Conservation (phyloP, 2,329 filamentous ascomycete genomes). For the Fusarium pseudocircinatum region DNA sequence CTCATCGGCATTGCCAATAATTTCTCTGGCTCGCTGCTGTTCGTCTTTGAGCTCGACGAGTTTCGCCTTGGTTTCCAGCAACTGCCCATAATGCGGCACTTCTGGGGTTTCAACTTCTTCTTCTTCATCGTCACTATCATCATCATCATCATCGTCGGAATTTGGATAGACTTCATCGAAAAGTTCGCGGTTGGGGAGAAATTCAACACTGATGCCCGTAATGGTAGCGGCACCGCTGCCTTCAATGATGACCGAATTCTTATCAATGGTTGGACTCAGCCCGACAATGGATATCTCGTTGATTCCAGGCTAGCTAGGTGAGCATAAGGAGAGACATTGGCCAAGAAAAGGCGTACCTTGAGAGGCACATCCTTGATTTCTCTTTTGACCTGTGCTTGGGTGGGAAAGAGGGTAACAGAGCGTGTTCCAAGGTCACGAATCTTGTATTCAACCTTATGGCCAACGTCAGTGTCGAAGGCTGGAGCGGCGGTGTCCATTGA, state of each 20-base stretch:
- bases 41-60: constrained; percentile 45
- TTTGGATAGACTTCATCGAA: constrained; percentile 65
- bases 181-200: constrained; percentile 63
- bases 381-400: constrained; percentile 67
- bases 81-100: constrained; percentile 6
- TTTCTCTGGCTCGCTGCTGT: constrained; percentile 32
- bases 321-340: background rate
- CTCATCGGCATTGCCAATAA: constrained; percentile 39
- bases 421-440: constrained; percentile 67
- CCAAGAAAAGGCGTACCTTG: constrained; percentile 30
- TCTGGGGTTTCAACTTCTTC: constrained; percentile 40
- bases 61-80: constrained; percentile 43
- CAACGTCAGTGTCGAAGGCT: constrained; percentile 49
- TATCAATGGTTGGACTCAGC: constrained; percentile 64
- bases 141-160: constrained; percentile 49
- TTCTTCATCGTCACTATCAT: constrained; percentile 40
- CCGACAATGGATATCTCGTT: constrained; percentile 68
- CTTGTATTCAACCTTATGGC: constrained; percentile 60
- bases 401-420: constrained; percentile 71
- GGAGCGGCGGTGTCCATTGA: background rate
- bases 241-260: constrained; percentile 69
- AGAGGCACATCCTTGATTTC: constrained; percentile 64
- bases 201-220: constrained; percentile 69
- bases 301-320: constrained; percentile 55
- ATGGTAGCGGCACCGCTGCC: constrained; percentile 65